phyloP scores from a whole-genome alignment of 768 basidiomycete genomes.

The Austroboletus festivus region DNA sequence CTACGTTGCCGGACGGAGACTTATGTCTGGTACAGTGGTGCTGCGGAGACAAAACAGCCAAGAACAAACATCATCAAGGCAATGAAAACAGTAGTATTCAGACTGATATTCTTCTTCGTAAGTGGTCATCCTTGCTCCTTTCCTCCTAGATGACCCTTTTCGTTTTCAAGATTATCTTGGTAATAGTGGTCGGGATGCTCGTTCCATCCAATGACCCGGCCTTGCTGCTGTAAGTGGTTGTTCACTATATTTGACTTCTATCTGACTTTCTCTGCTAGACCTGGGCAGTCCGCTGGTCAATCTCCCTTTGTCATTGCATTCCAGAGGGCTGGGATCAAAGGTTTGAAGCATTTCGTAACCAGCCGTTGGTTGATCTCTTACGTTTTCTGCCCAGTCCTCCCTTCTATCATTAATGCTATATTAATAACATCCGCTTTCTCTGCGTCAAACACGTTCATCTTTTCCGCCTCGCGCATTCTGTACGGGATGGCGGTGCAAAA shows the following conservation, averaged over 20 bases:
- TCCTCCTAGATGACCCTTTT: slow-evolving; percentile 1
- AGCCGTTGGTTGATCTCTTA: slow-evolving; percentile 6
- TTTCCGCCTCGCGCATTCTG: slow-evolving; percentile 39
- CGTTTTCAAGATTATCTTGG: slow-evolving; percentile 16
- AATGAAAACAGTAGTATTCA: slow-evolving; percentile 73
- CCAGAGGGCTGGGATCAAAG: slow-evolving; percentile 65
- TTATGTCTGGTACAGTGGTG: slow-evolving; percentile 44
- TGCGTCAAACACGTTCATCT: slow-evolving; percentile 53
- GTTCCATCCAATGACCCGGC: slow-evolving; percentile 63
- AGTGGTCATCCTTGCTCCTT: not conserved
- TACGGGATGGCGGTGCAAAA: slow-evolving; percentile 46
- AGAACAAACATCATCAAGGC: slow-evolving; percentile 78
- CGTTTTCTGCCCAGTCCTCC: slow-evolving; percentile 39
- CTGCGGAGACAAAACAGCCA: slow-evolving; percentile 75
- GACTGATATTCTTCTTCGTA: slow-evolving; percentile 48
- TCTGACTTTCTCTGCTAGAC: slow-evolving; percentile 3
- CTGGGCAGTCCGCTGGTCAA: slow-evolving; percentile 47
- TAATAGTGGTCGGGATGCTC: slow-evolving; percentile 69
- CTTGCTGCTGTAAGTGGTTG: slow-evolving; percentile 40
- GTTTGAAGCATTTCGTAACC: slow-evolving; percentile 33
- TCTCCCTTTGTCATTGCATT: slow-evolving; percentile 89
- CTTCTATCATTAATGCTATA: slow-evolving; percentile 68
- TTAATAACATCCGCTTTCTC: slow-evolving; percentile 74
- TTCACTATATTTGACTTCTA: not conserved
- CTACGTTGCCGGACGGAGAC: slow-evolving; percentile 7